These are phyloP conservation scores for Boletus subparvulus DNA, from an alignment of 768 basidiomycete species.

Conservation along the genomic window DNA sequence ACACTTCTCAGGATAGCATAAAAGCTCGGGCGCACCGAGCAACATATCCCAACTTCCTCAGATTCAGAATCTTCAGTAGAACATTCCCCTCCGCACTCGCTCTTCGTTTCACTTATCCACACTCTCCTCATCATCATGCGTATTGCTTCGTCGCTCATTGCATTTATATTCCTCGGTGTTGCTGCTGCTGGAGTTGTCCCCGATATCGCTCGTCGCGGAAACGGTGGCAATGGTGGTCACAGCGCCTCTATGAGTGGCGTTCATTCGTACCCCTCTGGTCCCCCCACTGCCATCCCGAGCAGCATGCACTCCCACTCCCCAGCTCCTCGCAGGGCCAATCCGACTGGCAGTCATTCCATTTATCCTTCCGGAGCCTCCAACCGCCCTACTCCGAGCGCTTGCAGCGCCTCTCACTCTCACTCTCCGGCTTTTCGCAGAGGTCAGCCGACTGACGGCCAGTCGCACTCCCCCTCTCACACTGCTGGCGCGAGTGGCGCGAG, in stretches of 20 bases:
- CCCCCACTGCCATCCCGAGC: neutral
- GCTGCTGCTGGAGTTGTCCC: conserved; percentile 8
- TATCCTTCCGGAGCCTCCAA: neutral
- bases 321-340: neutral
- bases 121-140: conserved; percentile 10
- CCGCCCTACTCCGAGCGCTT: neutral
- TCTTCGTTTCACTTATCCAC: neutral
- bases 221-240: neutral
- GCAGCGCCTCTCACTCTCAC: neutral
- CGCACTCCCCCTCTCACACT: neutral
- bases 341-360: neutral
- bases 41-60: neutral
- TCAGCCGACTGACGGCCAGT: neutral
- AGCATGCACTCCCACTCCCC: neutral
- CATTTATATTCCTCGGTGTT: conserved; percentile 3
- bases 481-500: no score
- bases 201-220: neutral
- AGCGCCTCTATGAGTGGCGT: neutral
- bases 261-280: neutral
- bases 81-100: neutral
- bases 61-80: neutral
- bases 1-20: conserved; percentile 5
- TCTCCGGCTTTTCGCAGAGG: neutral
- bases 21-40: neutral
- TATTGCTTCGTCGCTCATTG: neutral